Evolutionary conservation across 495 filamentous ascomycete genomes (phyloP), one percentile per base, ranked within the genome.

Genomic region (Penicillium mononematosum): DNA sequence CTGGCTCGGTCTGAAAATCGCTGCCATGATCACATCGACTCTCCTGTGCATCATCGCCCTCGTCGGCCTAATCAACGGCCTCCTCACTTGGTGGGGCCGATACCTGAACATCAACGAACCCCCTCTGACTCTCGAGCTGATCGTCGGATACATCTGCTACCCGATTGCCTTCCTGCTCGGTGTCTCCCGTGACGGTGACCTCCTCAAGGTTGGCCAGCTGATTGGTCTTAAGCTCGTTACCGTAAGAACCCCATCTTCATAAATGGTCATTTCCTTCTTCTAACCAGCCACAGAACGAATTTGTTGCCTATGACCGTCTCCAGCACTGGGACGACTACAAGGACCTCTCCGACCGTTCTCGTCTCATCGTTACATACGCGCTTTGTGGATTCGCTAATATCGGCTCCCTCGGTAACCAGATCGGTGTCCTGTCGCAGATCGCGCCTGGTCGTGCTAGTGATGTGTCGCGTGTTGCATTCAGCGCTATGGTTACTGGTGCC

Each of bases 1-100:
- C 11, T 96, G 90, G 90, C 80, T 94, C 1, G 91, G 92, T 62
- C 69, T 96, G 58, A 93, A 91, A 72, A 93, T 96, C 56, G 90
- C 84, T 3, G 89, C 88, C 44, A 96, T 92, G 85, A 95, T 96
- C 50, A 58, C 86, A 14, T 79, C 88, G 32, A 88, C 83, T 3
- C 75, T 96, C 7, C 82, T 96, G 12, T 95, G 90, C 68, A 91
- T 96, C 62, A 87, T 96, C 60, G 89, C 89, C 4, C 81, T 95
- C 31, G 76, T 96, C 34, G 85, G 76, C 14, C 81, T 96, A 5
- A 70, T 83, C 49, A 86, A 96, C 62, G 90, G 86, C 17, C 78
- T 96, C 5, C 81, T 96, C 41, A 86, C 83, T 31, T 96, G 92
- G 92, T 96, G 90, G 89, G 92, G 92, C 55, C 77, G 76, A 14